These are phyloP conservation scores for Scleromitrula shiraiana DNA, from an alignment of 2,329 filamentous ascomycete species.

Conservation along the genomic window DNA sequence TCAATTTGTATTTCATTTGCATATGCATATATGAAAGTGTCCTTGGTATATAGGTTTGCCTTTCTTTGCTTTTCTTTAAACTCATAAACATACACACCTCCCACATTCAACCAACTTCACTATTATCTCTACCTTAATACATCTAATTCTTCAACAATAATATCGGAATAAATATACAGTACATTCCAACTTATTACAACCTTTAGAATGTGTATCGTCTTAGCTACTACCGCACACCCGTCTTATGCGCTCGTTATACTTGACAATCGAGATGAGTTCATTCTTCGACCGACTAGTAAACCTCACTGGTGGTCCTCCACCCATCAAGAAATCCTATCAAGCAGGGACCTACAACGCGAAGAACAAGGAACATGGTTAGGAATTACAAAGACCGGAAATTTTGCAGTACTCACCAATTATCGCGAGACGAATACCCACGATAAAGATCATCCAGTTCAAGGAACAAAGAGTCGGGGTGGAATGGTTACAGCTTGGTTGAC, in stretches of 20 bases:
- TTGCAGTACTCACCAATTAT: constrained; percentile 61
- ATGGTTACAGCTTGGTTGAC: constrained; percentile 58
- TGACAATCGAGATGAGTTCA: constrained; percentile 71
- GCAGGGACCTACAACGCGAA: constrained; percentile 52
- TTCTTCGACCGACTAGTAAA: constrained; percentile 54
- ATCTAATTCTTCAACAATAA: constrained; percentile 7
- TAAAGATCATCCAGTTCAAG: constrained; percentile 44
- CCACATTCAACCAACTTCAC: neutral
- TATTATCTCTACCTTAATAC: too few relatives aligned
- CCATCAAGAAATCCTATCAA: constrained; percentile 41
- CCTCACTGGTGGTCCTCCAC: constrained; percentile 51
- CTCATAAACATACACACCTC: neutral
- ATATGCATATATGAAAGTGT: too few relatives aligned
- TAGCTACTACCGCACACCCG: constrained; percentile 69
- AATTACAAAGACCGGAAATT: constrained; percentile 49
- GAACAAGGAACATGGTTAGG: constrained; percentile 62
- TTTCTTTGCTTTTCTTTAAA: constrained; percentile 1
- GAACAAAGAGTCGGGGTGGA: constrained; percentile 49
- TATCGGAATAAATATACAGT: too few relatives aligned
- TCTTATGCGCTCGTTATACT: constrained; percentile 66
- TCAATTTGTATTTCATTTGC: too few relatives aligned
- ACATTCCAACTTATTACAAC: neutral
- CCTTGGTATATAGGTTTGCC: too few relatives aligned
- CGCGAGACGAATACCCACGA: constrained; percentile 46
- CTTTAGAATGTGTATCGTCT: constrained; percentile 64